These are phyloP conservation scores for Penicillium diatomitis DNA, from an alignment of 495 filamentous ascomycete genomes.

Conservation along the genomic window DNA sequence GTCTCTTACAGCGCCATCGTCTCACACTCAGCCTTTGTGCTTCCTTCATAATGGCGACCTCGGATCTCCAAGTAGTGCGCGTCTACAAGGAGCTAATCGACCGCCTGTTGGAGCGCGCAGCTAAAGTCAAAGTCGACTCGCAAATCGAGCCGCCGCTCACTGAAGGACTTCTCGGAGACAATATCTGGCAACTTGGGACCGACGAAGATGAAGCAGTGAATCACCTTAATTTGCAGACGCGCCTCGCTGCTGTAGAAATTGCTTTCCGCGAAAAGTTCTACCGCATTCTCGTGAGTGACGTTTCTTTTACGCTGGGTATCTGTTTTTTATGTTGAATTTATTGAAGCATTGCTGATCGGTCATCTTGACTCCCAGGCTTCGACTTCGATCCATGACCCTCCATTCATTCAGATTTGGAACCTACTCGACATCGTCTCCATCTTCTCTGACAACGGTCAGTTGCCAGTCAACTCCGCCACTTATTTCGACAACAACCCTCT, in stretches of 20 bases:
- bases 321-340: not conserved
- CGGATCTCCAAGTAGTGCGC: constrained; percentile 46
- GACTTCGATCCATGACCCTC: constrained; percentile 60
- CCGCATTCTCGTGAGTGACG: constrained; percentile 52
- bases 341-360: constrained; percentile 11
- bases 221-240: constrained; percentile 32
- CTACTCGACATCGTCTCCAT: constrained; percentile 82
- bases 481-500: not conserved
- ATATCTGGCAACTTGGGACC: constrained; percentile 27
- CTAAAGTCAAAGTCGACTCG: constrained; percentile 51
- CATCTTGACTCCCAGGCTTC: constrained; percentile 39
- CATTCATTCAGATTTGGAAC: constrained; percentile 81
- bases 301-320: not conserved
- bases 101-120: constrained; percentile 55
- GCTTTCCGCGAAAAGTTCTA: constrained; percentile 73
- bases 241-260: constrained; percentile 63
- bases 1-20: not conserved
- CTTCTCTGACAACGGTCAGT: constrained; percentile 66
- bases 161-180: constrained; percentile 36
- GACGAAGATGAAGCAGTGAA: constrained; percentile 17
- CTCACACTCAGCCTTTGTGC: not conserved
- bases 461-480: not conserved
- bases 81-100: constrained; percentile 47
- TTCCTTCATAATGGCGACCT: constrained; percentile 38
- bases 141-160: constrained; percentile 73